These are phyloP conservation scores for Colletotrichum graminicola DNA, from an alignment of 2,329 filamentous ascomycete genomes.

Conservation along the genomic window DNA sequence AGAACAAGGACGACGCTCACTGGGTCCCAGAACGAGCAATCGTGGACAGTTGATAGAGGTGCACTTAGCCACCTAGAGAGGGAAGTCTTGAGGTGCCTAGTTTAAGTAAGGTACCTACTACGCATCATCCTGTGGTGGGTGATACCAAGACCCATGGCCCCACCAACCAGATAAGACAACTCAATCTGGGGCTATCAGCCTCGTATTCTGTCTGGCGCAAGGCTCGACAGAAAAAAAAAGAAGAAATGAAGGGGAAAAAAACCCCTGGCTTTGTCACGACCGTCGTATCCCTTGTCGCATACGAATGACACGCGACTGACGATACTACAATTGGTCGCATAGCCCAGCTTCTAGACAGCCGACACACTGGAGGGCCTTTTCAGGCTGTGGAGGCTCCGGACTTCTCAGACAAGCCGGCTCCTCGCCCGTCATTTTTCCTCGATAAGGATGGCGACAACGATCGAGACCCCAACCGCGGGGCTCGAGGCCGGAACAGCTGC, in stretches of 20 bases:
- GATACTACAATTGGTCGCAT: slow-evolving; percentile 9
- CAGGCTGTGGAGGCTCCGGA: slow-evolving; percentile 34
- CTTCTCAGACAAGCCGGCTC: slow-evolving; percentile 36
- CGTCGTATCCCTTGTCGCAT: neutral
- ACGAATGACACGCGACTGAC: neutral
- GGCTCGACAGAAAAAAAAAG: slow-evolving; percentile 27
- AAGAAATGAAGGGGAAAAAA: too few relatives aligned
- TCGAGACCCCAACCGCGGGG: slow-evolving; percentile 45
- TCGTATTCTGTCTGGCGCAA: slow-evolving; percentile 17
- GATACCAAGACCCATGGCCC: slow-evolving; percentile 4
- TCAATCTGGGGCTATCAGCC: slow-evolving; percentile 31
- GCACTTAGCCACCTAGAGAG: neutral
- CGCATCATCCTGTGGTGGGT: slow-evolving; percentile 2
- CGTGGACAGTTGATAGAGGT: neutral
- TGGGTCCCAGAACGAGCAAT: neutral
- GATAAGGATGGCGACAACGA: slow-evolving; percentile 49
- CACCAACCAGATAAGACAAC: slow-evolving; percentile 30
- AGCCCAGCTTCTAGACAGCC: neutral
- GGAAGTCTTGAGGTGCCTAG: neutral
- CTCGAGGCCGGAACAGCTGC: slow-evolving; percentile 26
- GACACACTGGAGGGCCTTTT: slow-evolving; percentile 38
- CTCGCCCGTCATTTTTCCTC: slow-evolving; percentile 38
- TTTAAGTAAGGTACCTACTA: too few relatives aligned
- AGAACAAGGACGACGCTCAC: slow-evolving; percentile 14
- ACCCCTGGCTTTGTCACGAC: slow-evolving; percentile 7